Evolutionary conservation across 306 rosid genomes (phyloP), one percentile per base, ranked within the genome.

Genomic region (Medicago lupulina): DNA sequence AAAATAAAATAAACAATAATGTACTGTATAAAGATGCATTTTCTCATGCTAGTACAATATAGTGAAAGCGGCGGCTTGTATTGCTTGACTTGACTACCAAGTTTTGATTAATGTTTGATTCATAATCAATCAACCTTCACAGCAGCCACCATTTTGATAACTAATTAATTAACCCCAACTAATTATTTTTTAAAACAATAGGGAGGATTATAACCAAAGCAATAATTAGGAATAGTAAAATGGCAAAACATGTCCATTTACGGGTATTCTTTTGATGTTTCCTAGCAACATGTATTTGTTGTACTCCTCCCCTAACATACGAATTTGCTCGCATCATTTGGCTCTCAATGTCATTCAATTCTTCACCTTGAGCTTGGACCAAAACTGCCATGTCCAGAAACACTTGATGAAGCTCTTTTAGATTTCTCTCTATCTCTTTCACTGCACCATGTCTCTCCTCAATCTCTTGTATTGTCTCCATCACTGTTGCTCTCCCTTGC

Each of bases 381-480:
- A 94, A 47, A 16, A 94, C 97, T 2, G 98, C 85, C 97, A 94
- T 94, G 89, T 94, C 98, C 86, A 94, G 9, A 83, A 94, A 94
- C 71, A 94, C 91, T 71, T 94, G 98, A 76, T 94, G 97, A 43
- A 94, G 81, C 83, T 91, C 98, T 3, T 85, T 88, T 5, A 94
- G 96, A 21, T 83, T 86, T 79, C 87, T 94, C 81, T 94, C 98
- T 71, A 94, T 87, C 61, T 88, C 96, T 39, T 86, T 89, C 13
- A 91, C 90, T 0, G 96, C 90, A 11, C 89, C 94, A 23, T 94
- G 96, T 61, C 98, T 84, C 86, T 94, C 98, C 61, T 94, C 86
- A 71, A 94, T 91, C 88, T 94, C 98, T 8, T 84, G 83, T 40
- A 94, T 89, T 28, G 96, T 90, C 84, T 87, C 93, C 82, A 94